Percentiles rank a stretch among this genome's conserved stretches.
Evolutionary conservation across 257 asterid species (phyloP).

Genomic region (Avicennia marina): DNA sequence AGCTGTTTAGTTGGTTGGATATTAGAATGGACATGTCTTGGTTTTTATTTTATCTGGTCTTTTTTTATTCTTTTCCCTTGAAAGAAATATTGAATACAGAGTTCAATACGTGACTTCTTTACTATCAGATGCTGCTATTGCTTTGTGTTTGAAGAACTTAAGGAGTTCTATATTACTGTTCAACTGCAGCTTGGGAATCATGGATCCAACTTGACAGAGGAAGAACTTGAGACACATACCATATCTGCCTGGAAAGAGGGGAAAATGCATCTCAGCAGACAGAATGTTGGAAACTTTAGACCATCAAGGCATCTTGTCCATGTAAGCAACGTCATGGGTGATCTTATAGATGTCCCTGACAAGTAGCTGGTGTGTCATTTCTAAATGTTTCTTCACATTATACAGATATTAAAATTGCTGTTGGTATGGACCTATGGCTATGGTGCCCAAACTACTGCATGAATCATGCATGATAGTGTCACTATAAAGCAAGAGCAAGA

Average conservation of each 20-base stretch:
- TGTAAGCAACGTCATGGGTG: slow-evolving; percentile 31
- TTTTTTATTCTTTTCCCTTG: background rate
- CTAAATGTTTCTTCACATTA: slow-evolving; percentile 1
- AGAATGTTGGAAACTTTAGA: slow-evolving; percentile 38
- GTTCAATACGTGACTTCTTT: background rate
- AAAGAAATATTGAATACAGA: background rate
- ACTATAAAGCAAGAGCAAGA: background rate
- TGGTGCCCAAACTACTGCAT: background rate
- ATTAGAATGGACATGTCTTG: slow-evolving; percentile 1
- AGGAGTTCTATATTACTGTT: slow-evolving; percentile 2
- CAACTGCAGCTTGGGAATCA: slow-evolving; percentile 61
- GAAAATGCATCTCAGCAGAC: slow-evolving; percentile 41
- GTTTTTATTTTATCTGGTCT: background rate
- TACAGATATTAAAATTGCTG: background rate
- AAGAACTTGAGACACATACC: slow-evolving; percentile 76
- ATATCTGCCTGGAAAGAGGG: slow-evolving; percentile 84
- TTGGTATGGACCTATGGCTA: too few species aligned
- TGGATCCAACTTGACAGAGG: slow-evolving; percentile 72
- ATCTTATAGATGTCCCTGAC: background rate
- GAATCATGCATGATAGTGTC: background rate
- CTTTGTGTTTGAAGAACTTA: slow-evolving; percentile 5
- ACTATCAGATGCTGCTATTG: slow-evolving; percentile 4
- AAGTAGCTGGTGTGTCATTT: slow-evolving; percentile 1
- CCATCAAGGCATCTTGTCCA: slow-evolving; percentile 40
- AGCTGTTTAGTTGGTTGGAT: background rate